Conservation (phyloP, 306 rosid genomes). For the Cicer bijugum region DNA sequence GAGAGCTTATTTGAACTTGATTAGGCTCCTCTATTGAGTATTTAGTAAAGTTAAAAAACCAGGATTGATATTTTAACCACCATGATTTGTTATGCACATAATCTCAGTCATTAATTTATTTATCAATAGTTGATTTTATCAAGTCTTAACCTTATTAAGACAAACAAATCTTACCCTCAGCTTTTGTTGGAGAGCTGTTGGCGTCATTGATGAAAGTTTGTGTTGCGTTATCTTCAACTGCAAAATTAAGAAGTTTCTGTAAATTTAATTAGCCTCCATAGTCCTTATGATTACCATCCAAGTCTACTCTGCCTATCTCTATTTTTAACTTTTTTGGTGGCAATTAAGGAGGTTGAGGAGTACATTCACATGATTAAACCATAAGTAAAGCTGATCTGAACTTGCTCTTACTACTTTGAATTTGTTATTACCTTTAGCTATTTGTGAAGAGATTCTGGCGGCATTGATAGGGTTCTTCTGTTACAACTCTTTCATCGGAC, state of each 20-base stretch:
- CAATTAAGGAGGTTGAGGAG: too few species aligned
- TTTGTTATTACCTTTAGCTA: slow-evolving; percentile 22
- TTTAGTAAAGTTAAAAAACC: too few species aligned
- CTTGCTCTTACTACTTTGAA: background rate
- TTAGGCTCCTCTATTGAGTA: background rate
- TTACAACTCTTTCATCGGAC: slow-evolving; percentile 45
- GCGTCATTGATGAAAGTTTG: slow-evolving; percentile 32
- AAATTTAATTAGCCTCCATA: slow-evolving; percentile 20
- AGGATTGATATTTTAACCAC: too few species aligned
- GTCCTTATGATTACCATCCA: too few species aligned
- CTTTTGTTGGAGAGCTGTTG: slow-evolving; percentile 33
- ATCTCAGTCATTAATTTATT: too few species aligned
- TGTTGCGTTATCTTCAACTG: slow-evolving; percentile 37
- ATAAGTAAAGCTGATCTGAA: background rate
- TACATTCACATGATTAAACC: background rate
- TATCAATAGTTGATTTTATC: too few species aligned
- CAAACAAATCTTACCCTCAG: slow-evolving; percentile 34
- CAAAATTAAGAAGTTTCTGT: slow-evolving; percentile 26
- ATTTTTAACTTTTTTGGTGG: too few species aligned
- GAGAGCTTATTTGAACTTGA: background rate
- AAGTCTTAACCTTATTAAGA: background rate
- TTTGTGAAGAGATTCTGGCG: slow-evolving; percentile 38
- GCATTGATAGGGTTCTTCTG: slow-evolving; percentile 31
- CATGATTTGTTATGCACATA: too few species aligned
- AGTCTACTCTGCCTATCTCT: too few species aligned